Percentiles rank a stretch among this genome's conserved stretches.
phyloP scores from a whole-genome alignment of 805 yeast species.

The Jamesozyma jinghongensis region DNA sequence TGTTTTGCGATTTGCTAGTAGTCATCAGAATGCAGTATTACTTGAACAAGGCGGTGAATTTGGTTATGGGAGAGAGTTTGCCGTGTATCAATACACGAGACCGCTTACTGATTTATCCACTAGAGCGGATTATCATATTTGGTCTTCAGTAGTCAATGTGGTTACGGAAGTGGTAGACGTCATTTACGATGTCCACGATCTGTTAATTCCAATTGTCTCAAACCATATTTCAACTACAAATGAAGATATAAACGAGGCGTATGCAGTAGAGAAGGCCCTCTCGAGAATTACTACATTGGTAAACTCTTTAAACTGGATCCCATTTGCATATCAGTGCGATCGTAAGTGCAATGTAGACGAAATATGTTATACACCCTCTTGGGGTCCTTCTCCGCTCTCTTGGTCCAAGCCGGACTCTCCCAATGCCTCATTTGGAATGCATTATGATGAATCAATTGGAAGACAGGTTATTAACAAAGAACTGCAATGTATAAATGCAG shows the following conservation, averaged over 20 bases:
- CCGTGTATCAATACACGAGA: slow-evolving; percentile 40
- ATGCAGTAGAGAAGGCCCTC: slow-evolving; percentile 3
- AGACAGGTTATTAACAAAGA: slow-evolving; percentile 15
- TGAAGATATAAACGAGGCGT: slow-evolving; percentile 8
- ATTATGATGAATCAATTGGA: slow-evolving; percentile 12
- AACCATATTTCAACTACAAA: slow-evolving; percentile 13
- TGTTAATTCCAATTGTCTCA: slow-evolving; percentile 22
- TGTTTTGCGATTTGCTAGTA: slow-evolving; percentile 35
- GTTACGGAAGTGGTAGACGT: slow-evolving; percentile 31
- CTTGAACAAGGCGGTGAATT: slow-evolving; percentile 2
- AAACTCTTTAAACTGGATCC: slow-evolving; percentile 33
- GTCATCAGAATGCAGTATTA: slow-evolving; percentile 5
- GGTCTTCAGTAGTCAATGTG: slow-evolving; percentile 39
- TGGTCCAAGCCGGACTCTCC: slow-evolving; percentile 26
- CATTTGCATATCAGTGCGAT: slow-evolving; percentile 36
- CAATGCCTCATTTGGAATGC: slow-evolving; percentile 10
- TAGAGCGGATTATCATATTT: slow-evolving; percentile 39
- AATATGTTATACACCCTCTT: slow-evolving; percentile 48
- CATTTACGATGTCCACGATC: slow-evolving; percentile 31
- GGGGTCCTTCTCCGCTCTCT: slow-evolving; percentile 51
- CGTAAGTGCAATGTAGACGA: slow-evolving; percentile 38
- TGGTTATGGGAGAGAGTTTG: slow-evolving; percentile 27
- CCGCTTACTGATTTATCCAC: slow-evolving; percentile 34
- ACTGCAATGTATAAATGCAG: slow-evolving; percentile 15
- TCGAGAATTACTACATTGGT: slow-evolving; percentile 17